Evolutionary conservation across 2,329 filamentous ascomycete genomes (phyloP).

Genomic region (Boeremia exigua): DNA sequence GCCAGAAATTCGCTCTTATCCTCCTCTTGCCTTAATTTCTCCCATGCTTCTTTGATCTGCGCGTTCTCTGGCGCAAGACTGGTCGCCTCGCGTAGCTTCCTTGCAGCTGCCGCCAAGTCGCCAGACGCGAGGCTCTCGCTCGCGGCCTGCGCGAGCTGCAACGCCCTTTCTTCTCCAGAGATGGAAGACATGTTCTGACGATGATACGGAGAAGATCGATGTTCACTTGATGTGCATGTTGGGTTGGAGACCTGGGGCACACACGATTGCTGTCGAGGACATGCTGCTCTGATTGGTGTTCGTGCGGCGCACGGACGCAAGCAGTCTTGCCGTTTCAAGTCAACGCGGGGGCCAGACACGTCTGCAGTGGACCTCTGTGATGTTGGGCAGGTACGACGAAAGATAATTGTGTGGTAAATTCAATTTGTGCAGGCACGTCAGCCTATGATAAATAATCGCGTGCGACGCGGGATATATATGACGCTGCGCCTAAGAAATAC

Average conservation of each 20-base stretch:
- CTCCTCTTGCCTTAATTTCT: slow-evolving; percentile 49
- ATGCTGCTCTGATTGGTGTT: slow-evolving; percentile 21
- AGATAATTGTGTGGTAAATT: not conserved
- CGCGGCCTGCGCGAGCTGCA: slow-evolving; percentile 41
- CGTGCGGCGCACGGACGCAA: slow-evolving; percentile 23
- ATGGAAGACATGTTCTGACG: slow-evolving; percentile 33
- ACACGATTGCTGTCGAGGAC: slow-evolving; percentile 26
- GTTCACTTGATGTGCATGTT: slow-evolving; percentile 23
- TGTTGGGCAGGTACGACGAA: not conserved
- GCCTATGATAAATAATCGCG: not conserved
- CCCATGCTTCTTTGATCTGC: slow-evolving; percentile 50
- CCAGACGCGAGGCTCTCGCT: slow-evolving; percentile 34
- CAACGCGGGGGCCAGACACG: slow-evolving; percentile 18
- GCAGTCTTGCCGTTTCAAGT: slow-evolving; percentile 18
- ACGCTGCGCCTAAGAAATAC: slow-evolving; percentile 1
- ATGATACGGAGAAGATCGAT: slow-evolving; percentile 3
- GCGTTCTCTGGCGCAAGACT: slow-evolving; percentile 51
- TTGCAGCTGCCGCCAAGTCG: slow-evolving; percentile 49
- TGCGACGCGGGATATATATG: not conserved
- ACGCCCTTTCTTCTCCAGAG: slow-evolving; percentile 37
- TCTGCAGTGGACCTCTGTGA: slow-evolving; percentile 4
- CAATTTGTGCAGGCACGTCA: slow-evolving; percentile 1
- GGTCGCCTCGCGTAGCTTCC: slow-evolving; percentile 53
- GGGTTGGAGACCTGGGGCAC: slow-evolving; percentile 21
- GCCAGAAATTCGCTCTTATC: slow-evolving; percentile 42